Conservation (phyloP, 805 yeast species). For the Candida orba region DNA sequence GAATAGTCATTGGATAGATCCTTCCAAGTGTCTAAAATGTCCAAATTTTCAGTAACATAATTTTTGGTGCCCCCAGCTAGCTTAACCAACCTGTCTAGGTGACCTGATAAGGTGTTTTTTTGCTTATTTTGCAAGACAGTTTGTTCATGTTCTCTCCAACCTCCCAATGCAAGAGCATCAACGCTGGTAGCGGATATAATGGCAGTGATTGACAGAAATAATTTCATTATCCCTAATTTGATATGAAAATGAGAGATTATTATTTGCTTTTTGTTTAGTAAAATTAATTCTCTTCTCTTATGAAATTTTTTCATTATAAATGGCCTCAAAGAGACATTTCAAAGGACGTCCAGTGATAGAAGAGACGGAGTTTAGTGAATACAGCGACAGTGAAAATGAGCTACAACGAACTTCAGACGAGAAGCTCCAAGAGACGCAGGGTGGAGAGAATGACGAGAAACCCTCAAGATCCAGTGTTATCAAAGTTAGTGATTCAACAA, state of each 20-base stretch:
- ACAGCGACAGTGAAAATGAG: not conserved
- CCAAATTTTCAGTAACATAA: conserved; percentile 7
- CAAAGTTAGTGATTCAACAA: conserved; percentile 25
- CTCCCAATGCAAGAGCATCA: not conserved
- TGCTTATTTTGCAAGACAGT: not conserved
- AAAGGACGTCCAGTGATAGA: conserved; percentile 1
- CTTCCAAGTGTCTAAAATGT: conserved; percentile 24
- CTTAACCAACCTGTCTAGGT: not conserved
- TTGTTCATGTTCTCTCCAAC: not conserved
- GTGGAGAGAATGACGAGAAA: conserved; percentile 24
- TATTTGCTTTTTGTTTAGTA: not conserved
- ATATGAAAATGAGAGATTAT: not conserved
- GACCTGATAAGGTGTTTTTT: not conserved
- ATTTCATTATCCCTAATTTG: not conserved
- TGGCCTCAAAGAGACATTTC: conserved; percentile 12
- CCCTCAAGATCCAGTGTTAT: conserved; percentile 27
- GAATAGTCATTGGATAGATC: conserved; percentile 26
- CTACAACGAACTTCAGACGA: not conserved
- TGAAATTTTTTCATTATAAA: not conserved
- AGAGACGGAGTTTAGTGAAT: not conserved
- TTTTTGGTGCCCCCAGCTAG: conserved; percentile 4
- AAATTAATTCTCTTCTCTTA: not conserved
- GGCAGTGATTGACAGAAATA: not conserved
- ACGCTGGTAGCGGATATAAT: not conserved
- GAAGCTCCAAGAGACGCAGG: conserved; percentile 17